Conservation (phyloP, 2,329 filamentous ascomycete genomes). For the Neopestalotiopsis rosae region DNA sequence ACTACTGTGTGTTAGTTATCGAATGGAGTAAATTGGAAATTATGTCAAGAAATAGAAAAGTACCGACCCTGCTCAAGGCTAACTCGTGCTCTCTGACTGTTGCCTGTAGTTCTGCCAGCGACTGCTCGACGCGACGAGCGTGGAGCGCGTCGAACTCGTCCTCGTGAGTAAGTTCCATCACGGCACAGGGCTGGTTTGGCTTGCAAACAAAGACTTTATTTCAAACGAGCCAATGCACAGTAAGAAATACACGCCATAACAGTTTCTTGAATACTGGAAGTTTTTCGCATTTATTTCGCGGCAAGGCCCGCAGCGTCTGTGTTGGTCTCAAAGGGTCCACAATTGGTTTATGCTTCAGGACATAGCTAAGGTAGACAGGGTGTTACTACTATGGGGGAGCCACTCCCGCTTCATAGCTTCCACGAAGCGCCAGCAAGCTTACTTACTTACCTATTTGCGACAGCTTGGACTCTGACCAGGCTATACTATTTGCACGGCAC, state of each 20-base stretch:
- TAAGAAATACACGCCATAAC: too few relatives aligned
- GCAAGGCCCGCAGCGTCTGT: constrained; percentile 2
- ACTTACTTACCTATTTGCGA: neutral
- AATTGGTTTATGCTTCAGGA: neutral
- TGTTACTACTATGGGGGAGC: neutral
- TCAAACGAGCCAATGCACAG: neutral
- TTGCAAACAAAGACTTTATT: neutral
- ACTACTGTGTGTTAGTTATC: neutral
- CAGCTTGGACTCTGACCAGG: neutral
- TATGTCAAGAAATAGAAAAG: neutral
- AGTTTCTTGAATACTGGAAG: neutral
- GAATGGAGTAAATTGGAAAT: neutral
- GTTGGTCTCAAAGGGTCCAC: constrained; percentile 7
- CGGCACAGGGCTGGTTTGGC: neutral
- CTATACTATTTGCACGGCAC: neutral
- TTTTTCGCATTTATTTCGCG: neutral
- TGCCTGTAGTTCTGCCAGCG: constrained; percentile 69
- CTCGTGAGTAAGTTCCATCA: constrained; percentile 32
- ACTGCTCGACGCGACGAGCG: constrained; percentile 65
- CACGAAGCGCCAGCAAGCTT: neutral
- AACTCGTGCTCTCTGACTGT: constrained; percentile 60
- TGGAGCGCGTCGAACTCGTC: constrained; percentile 46
- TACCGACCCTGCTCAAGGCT: constrained; percentile 50
- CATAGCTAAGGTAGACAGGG: neutral
- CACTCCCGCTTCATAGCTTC: constrained; percentile 10